phyloP scores from a whole-genome alignment of 1,139 yeast species.

The Yamadazyma diddensiae region DNA sequence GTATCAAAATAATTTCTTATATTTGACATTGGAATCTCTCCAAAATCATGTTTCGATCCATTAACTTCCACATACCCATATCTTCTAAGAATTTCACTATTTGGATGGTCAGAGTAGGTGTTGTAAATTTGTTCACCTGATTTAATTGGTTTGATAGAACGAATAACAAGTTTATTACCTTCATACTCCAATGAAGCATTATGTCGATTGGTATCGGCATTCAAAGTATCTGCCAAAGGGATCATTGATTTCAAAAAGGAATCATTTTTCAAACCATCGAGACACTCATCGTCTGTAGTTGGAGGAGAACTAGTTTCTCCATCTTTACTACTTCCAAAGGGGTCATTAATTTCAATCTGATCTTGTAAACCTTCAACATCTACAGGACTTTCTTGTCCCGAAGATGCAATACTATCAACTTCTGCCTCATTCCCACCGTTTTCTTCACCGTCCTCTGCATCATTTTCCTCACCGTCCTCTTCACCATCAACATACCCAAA shows the following conservation, averaged over 20 bases:
- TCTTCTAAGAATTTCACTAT: slow-evolving; percentile 79
- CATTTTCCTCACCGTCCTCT: slow-evolving; percentile 15
- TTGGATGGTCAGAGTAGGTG: slow-evolving; percentile 89
- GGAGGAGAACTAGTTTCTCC: slow-evolving; percentile 1
- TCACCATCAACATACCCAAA: slow-evolving; percentile 16
- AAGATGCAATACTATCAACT: slow-evolving; percentile 14
- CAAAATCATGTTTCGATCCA: slow-evolving; percentile 79
- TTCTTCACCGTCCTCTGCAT: slow-evolving; percentile 17
- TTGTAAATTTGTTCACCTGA: slow-evolving; percentile 77
- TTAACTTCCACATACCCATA: slow-evolving; percentile 85
- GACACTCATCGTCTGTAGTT: slow-evolving; percentile 24
- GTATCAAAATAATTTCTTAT: slow-evolving; percentile 29
- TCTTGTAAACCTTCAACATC: slow-evolving; percentile 1
- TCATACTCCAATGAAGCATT: slow-evolving; percentile 68
- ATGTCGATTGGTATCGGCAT: slow-evolving; percentile 76
- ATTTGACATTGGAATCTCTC: slow-evolving; percentile 55
- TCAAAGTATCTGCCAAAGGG: slow-evolving; percentile 86
- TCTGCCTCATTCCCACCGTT: not conserved
- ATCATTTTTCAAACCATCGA: slow-evolving; percentile 27
- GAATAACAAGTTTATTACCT: slow-evolving; percentile 56
- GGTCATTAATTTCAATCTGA: not conserved
- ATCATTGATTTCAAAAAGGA: slow-evolving; percentile 78
- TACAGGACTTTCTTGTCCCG: slow-evolving; percentile 4
- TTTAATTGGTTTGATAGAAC: slow-evolving; percentile 58
- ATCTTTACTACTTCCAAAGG: not conserved